Conservation (phyloP, 805 yeast species). For the Saccharomycopsis schoenii region DNA sequence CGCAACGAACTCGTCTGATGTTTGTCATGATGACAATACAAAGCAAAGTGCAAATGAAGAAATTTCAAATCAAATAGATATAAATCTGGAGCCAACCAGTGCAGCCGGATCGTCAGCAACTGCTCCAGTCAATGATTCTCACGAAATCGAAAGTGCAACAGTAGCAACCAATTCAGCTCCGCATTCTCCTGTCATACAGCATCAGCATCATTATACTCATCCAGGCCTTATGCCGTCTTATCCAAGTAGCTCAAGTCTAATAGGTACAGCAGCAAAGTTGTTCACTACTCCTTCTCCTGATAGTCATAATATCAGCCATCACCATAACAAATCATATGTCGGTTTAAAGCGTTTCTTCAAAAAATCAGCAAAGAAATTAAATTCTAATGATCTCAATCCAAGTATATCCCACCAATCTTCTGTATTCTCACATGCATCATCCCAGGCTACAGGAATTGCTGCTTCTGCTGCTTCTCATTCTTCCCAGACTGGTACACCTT, state of each 20-base stretch:
- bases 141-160: slow-evolving; percentile 13
- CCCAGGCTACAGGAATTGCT: not conserved
- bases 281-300: slow-evolving; percentile 9
- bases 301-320: slow-evolving; percentile 19
- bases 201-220: not conserved
- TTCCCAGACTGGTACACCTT: not conserved
- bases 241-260: not conserved
- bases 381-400: not conserved
- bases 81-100: not conserved
- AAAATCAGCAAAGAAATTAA: slow-evolving; percentile 27
- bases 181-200: not conserved
- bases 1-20: not conserved
- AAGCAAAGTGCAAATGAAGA: not conserved
- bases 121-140: slow-evolving; percentile 3
- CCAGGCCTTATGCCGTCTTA: not conserved
- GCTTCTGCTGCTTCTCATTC: not conserved
- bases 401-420: not conserved
- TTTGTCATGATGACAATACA: not conserved
- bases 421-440: not conserved
- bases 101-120: not conserved
- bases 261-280: not conserved
- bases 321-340: slow-evolving; percentile 10
- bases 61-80: not conserved
- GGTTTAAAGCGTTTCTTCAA: slow-evolving; percentile 42
- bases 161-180: not conserved